Conservation (phyloP, 2,329 filamentous ascomycete species). For the Thelonectria olida region DNA sequence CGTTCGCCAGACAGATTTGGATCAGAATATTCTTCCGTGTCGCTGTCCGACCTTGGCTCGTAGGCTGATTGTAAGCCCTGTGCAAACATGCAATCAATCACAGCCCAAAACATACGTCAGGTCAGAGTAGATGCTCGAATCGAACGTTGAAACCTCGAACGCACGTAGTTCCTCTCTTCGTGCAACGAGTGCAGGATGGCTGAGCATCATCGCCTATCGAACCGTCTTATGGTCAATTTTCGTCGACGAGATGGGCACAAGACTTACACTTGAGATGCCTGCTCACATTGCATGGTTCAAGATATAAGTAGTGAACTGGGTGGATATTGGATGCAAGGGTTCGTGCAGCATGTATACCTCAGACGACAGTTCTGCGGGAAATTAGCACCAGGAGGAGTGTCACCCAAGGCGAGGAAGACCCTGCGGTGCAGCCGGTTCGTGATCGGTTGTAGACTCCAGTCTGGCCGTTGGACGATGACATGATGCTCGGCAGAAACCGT, state of each 20-base stretch:
- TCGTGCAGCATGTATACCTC: not conserved
- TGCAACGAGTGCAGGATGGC: constrained; percentile 4
- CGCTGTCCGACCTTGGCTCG: not conserved
- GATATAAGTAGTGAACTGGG: not conserved
- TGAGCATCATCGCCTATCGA: constrained; percentile 3
- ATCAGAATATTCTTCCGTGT: not conserved
- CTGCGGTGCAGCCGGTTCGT: not conserved
- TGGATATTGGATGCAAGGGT: not conserved
- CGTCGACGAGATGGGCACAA: not conserved
- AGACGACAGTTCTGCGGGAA: constrained; percentile 4
- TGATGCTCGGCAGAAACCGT: not conserved
- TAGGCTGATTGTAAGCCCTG: not conserved
- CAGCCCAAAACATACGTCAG: constrained; percentile 2
- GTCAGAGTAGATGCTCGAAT: constrained; percentile 13
- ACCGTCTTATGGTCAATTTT: not conserved
- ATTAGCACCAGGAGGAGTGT: not conserved
- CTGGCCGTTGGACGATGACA: not conserved
- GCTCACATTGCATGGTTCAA: not conserved
- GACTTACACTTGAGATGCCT: constrained; percentile 8
- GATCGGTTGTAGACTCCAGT: not conserved
- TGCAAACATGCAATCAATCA: too few relatives aligned
- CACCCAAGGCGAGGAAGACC: not conserved
- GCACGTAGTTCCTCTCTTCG: constrained; percentile 1
- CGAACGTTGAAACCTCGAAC: constrained; percentile 8
- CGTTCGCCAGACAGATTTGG: not conserved